Percentiles rank a stretch among this genome's conserved stretches.
Evolutionary conservation across 352 stramenopile species (phyloP).

Genomic region (Globisporangium megalacanthum): DNA sequence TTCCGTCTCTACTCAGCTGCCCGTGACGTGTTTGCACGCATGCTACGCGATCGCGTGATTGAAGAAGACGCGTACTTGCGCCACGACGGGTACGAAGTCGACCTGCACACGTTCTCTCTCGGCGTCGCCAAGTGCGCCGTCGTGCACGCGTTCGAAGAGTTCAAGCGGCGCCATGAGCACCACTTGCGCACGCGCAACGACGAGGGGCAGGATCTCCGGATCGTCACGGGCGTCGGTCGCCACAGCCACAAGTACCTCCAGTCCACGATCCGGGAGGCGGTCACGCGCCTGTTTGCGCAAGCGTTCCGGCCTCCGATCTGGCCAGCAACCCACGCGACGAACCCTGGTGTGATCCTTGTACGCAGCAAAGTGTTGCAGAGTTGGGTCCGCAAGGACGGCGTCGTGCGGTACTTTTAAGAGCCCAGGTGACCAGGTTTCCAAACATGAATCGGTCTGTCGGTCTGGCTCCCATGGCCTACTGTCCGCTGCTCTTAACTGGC

Average conservation of each 20-base stretch:
- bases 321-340: constrained; percentile 44
- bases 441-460: too few relatives aligned
- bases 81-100: constrained; percentile 57
- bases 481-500: too few relatives aligned
- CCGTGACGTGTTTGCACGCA: constrained; percentile 37
- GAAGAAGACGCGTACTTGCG: constrained; percentile 33
- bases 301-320: constrained; percentile 44
- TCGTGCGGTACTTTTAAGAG: constrained; percentile 11
- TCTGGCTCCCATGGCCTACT: too few relatives aligned
- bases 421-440: too few relatives aligned
- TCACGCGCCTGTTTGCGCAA: constrained; percentile 44
- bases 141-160: constrained; percentile 53
- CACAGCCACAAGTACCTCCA: constrained; percentile 57
- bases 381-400: constrained; percentile 46
- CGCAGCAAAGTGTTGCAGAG: constrained; percentile 41
- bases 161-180: constrained; percentile 20
- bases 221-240: constrained; percentile 68
- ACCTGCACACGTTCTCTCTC: constrained; percentile 64
- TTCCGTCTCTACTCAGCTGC: constrained; percentile 41
- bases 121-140: constrained; percentile 65
- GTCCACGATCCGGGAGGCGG: constrained; percentile 47
- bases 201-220: constrained; percentile 40
- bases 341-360: constrained; percentile 52
- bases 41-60: constrained; percentile 40
- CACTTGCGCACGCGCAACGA: constrained; percentile 22